Conservation (phyloP, 2,329 filamentous ascomycete genomes). For the Ophiognomonia clavigignenti-juglandacearum region DNA sequence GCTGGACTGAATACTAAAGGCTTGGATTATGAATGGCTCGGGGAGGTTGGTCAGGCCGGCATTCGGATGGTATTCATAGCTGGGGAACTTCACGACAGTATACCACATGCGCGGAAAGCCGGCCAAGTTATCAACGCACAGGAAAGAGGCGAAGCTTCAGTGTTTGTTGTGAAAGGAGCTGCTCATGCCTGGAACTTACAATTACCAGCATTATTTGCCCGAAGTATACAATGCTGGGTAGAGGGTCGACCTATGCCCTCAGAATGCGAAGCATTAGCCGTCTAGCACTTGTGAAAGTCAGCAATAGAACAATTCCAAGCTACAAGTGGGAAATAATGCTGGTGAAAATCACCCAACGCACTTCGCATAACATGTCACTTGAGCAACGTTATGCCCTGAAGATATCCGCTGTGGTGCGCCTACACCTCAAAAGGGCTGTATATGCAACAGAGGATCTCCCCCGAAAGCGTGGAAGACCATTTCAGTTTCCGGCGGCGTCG, state of each 20-base stretch:
- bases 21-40: slow-evolving; percentile 22
- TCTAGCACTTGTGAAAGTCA: slow-evolving; percentile 1
- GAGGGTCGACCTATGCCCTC: slow-evolving; percentile 16
- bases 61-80: slow-evolving; percentile 24
- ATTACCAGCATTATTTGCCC: slow-evolving; percentile 32
- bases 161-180: slow-evolving; percentile 29
- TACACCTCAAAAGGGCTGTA: no score
- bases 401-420: no score
- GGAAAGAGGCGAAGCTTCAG: slow-evolving; percentile 12
- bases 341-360: no score
- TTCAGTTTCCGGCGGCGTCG: no score
- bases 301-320: no score
- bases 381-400: no score
- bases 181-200: slow-evolving; percentile 38
- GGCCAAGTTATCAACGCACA: slow-evolving; percentile 23
- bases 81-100: slow-evolving; percentile 28
- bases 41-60: slow-evolving; percentile 16
- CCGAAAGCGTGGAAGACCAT: no score
- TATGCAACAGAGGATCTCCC: no score
- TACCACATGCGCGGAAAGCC: slow-evolving; percentile 11
- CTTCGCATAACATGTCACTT: no score
- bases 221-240: slow-evolving; percentile 31
- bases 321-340: no score
- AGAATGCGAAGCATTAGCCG: slow-evolving; percentile 16
- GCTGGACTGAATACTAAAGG: slow-evolving; percentile 12